A percentile compares a stretch with the other conserved stretches of the same genome.
These are phyloP conservation scores for Syzygium syzygioides DNA, from an alignment of 441 rosid genomes.

Conservation along the genomic window DNA sequence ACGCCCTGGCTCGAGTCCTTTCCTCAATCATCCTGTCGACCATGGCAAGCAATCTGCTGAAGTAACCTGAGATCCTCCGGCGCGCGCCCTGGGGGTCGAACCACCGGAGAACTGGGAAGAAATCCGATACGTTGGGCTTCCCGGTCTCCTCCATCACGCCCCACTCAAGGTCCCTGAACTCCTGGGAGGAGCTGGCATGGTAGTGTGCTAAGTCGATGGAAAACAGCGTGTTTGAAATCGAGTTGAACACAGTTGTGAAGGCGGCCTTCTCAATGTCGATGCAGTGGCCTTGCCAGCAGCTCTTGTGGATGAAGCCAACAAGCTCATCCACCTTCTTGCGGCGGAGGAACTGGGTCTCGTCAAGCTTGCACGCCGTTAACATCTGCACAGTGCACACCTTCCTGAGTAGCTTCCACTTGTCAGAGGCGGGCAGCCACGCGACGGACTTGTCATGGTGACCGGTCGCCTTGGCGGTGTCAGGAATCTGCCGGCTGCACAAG, in stretches of 20 bases:
- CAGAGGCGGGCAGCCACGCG: not conserved
- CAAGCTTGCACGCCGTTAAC: not conserved
- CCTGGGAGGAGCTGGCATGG: not conserved
- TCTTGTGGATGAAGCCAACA: not conserved
- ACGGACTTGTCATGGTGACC: not conserved
- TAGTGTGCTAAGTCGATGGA: not conserved
- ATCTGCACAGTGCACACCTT: not conserved
- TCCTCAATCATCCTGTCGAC: not conserved
- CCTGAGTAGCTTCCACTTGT: not conserved
- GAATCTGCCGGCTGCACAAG: not conserved
- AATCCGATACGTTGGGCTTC: constrained; percentile 8
- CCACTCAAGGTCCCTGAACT: constrained; percentile 3
- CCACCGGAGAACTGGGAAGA: constrained; percentile 1
- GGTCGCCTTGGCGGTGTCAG: not conserved
- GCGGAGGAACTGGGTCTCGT: not conserved
- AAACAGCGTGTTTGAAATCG: constrained; percentile 1
- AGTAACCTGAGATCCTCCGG: not conserved
- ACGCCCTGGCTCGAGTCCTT: not conserved
- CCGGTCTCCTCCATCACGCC: not conserved
- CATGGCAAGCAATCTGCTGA: not conserved
- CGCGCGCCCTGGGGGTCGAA: not conserved
- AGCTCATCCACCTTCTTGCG: not conserved
- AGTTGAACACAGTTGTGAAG: not conserved
- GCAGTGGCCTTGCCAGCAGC: not conserved
- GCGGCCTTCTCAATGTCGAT: not conserved